These are phyloP conservation scores for Pittosporum tobira DNA, from an alignment of 129 eudicot genomes.

Conservation along the genomic window DNA sequence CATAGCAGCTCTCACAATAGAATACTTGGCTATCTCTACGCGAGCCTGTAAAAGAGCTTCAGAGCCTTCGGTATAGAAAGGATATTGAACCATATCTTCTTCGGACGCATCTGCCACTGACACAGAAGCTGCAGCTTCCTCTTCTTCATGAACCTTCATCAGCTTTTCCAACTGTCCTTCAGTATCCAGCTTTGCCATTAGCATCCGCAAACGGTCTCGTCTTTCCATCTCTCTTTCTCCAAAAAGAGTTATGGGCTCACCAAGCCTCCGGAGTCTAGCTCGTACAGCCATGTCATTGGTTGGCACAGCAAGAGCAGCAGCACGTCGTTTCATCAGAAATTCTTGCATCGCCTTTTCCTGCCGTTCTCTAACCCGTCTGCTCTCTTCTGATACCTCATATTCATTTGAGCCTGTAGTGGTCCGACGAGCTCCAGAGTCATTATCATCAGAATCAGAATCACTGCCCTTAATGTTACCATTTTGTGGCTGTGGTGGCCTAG, in stretches of 20 bases:
- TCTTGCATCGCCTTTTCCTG: conserved; percentile 74
- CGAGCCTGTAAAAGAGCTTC: conserved; percentile 57
- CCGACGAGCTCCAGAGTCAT: neutral
- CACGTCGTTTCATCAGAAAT: conserved; percentile 64
- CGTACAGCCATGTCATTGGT: conserved; percentile 83
- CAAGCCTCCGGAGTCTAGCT: conserved; percentile 62
- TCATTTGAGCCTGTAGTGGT: conserved; percentile 26
- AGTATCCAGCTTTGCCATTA: conserved; percentile 71
- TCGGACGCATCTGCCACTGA: conserved; percentile 59
- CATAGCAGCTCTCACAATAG: conserved; percentile 56
- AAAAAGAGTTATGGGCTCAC: conserved; percentile 82
- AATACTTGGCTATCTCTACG: conserved; percentile 53
- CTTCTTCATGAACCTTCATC: conserved; percentile 84
- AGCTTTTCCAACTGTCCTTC: conserved; percentile 76
- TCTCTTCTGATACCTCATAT: conserved; percentile 76
- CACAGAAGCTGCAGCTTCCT: conserved; percentile 50
- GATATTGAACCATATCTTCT: conserved; percentile 68
- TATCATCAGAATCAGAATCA: conserved; percentile 17
- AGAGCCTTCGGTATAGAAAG: conserved; percentile 86
- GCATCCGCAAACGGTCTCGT: conserved; percentile 69
- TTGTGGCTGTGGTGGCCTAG: conserved; percentile 18
- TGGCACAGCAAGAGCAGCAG: conserved; percentile 89
- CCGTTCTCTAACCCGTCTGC: conserved; percentile 52
- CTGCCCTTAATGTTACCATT: conserved; percentile 33
- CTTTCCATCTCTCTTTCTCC: conserved; percentile 98